A percentile compares a stretch with the other conserved stretches of the same genome.
These are phyloP conservation scores for Pseudozyma tsukubaensis DNA, from an alignment of 1,284 basidiomycete species.

Conservation along the genomic window DNA sequence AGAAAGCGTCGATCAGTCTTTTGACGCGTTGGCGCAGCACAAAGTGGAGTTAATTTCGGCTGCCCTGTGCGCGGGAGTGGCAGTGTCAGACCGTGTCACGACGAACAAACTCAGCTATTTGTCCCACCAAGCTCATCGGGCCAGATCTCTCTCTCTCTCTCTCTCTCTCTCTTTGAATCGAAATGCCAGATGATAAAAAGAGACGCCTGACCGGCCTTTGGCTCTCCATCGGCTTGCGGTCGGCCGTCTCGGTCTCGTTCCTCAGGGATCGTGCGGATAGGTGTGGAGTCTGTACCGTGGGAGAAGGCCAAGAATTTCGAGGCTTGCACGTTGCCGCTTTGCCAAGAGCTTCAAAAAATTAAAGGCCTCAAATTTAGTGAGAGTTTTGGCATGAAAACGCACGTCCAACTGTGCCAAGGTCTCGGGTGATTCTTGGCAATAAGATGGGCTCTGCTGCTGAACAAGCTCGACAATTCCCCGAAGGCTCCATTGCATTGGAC, in stretches of 20 bases:
- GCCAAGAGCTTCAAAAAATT: not conserved
- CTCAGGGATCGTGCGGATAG: not conserved
- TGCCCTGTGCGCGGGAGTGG: slow-evolving; percentile 10
- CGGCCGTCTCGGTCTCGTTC: not conserved
- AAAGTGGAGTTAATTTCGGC: slow-evolving; percentile 21
- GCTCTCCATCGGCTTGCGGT: too few relatives aligned
- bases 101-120: not conserved
- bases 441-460: not conserved
- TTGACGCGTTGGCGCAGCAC: slow-evolving; percentile 22
- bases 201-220: too few relatives aligned
- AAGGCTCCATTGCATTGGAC: too few relatives aligned
- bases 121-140: too few relatives aligned
- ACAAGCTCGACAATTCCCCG: too few relatives aligned
- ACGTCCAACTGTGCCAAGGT: slow-evolving; percentile 34
- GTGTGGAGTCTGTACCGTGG: not conserved
- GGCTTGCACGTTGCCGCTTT: slow-evolving; percentile 2
- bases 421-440: slow-evolving; percentile 25
- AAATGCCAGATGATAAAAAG: too few relatives aligned
- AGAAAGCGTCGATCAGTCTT: slow-evolving; percentile 12
- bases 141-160: too few relatives aligned
- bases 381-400: not conserved
- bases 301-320: slow-evolving; percentile 8
- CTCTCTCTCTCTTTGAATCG: too few relatives aligned
- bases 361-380: not conserved
- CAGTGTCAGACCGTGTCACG: not conserved